Percentiles rank a stretch among this genome's conserved stretches.
Evolutionary conservation across 306 rosid genomes (phyloP).

Genomic region (Crotalaria pallida): DNA sequence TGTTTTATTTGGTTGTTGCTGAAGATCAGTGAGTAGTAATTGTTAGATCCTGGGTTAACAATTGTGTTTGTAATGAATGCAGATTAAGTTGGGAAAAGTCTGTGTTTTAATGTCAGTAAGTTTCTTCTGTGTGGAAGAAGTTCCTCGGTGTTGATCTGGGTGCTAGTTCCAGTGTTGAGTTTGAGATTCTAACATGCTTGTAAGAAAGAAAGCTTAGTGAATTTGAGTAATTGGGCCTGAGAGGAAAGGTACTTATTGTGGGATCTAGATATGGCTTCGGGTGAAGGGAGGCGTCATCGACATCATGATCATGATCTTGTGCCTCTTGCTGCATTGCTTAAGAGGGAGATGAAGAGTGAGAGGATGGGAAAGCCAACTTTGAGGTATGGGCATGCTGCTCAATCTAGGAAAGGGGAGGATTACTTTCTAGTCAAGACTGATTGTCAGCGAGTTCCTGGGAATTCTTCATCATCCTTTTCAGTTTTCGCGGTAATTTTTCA

Average conservation of each 20-base stretch:
- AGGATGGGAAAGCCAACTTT: conserved; percentile 88
- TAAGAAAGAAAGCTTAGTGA: conserved; percentile 24
- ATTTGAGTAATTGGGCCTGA: conserved; percentile 19
- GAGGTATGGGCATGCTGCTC: conserved; percentile 79
- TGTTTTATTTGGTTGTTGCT: conserved; percentile 14
- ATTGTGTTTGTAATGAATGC: conserved; percentile 32
- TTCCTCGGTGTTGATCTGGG: neutral
- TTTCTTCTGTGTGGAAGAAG: neutral
- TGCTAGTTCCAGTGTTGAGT: neutral
- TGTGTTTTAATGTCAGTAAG: conserved; percentile 15
- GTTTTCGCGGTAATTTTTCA: conserved; percentile 71
- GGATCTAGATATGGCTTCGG: conserved; percentile 49
- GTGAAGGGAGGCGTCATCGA: conserved; percentile 65
- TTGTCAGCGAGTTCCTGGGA: conserved; percentile 76
- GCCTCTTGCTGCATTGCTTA: conserved; percentile 88
- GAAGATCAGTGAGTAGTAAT: neutral
- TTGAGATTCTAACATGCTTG: conserved; percentile 29
- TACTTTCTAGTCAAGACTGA: conserved; percentile 76
- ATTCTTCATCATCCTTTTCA: conserved; percentile 67
- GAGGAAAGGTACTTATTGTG: conserved; percentile 28
- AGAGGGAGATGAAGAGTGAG: conserved; percentile 85
- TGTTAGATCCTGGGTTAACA: conserved; percentile 25
- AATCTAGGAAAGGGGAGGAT: conserved; percentile 93
- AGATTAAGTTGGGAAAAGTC: conserved; percentile 35
- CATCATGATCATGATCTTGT: conserved; percentile 67